phyloP scores from a whole-genome alignment of 2,329 filamentous ascomycete species.

The Hymenotorrendiella dingleyae region DNA sequence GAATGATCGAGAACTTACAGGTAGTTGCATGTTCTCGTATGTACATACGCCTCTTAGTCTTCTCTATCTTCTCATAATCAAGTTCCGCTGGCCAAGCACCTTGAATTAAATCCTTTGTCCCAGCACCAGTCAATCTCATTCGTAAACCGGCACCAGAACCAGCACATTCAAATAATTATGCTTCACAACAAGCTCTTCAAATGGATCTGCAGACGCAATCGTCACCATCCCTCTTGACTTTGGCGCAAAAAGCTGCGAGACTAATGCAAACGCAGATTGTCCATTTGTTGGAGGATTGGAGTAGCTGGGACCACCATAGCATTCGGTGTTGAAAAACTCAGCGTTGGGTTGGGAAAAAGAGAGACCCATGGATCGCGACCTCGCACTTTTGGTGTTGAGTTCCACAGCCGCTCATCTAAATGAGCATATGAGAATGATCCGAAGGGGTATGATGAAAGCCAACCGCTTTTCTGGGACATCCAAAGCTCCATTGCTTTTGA shows the following conservation, averaged over 20 bases:
- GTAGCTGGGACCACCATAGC: slow-evolving; percentile 54
- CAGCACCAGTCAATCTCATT: slow-evolving; percentile 60
- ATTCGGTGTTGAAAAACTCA: slow-evolving; percentile 58
- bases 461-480: slow-evolving; percentile 51
- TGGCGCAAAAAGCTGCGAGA: slow-evolving; percentile 52
- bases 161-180: slow-evolving; percentile 55
- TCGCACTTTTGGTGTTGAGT: slow-evolving; percentile 38
- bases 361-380: slow-evolving; percentile 60
- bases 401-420: slow-evolving; percentile 57
- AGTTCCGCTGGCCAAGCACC: too few species aligned
- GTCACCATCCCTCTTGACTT: slow-evolving; percentile 50
- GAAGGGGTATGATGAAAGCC: slow-evolving; percentile 57
- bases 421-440: slow-evolving; percentile 56
- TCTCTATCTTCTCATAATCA: too few species aligned
- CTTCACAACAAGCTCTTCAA: slow-evolving; percentile 49
- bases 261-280: slow-evolving; percentile 51
- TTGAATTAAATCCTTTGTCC: slow-evolving; percentile 47
- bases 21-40: too few species aligned
- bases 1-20: too few species aligned
- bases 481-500: slow-evolving; percentile 47
- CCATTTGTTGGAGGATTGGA: slow-evolving; percentile 44
- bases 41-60: too few species aligned
- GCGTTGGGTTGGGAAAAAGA: slow-evolving; percentile 50
- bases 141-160: slow-evolving; percentile 48
- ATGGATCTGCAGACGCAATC: slow-evolving; percentile 42